Conservation (phyloP, 176 grass and related monocot species). For the Lolium perenne region DNA sequence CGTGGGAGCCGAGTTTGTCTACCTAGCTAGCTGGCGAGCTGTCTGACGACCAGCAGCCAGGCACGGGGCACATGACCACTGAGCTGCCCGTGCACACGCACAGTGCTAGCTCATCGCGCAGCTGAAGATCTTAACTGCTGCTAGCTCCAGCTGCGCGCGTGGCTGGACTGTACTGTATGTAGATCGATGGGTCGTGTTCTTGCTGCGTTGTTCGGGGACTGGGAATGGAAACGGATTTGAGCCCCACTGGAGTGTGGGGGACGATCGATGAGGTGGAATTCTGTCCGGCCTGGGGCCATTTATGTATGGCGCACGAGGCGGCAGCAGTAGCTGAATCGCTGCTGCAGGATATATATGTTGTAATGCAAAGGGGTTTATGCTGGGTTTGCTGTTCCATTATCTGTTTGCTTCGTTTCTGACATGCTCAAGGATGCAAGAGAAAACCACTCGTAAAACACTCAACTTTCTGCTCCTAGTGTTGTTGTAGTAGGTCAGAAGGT, state of each 20-base stretch:
- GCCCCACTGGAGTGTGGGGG: neutral
- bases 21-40: neutral
- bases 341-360: conserved; percentile 6
- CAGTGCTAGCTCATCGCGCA: conserved; percentile 39
- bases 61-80: conserved; percentile 38
- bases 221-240: conserved; percentile 31
- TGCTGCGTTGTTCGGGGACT: conserved; percentile 52
- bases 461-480: too few species aligned
- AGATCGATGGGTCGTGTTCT: conserved; percentile 32
- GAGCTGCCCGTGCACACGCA: conserved; percentile 14
- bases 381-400: neutral
- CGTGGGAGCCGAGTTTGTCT: conserved; percentile 36
- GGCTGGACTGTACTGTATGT: neutral
- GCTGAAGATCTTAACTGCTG: conserved; percentile 36
- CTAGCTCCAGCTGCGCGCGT: neutral
- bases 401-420: conserved; percentile 24
- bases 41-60: conserved; percentile 34
- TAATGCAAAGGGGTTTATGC: conserved; percentile 25
- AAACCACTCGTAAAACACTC: conserved; percentile 19
- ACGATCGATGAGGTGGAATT: conserved; percentile 13
- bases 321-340: conserved; percentile 29
- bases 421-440: neutral
- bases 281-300: conserved; percentile 45
- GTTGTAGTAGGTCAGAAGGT: too few species aligned
- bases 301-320: conserved; percentile 38